These are phyloP conservation scores for Phycomyces blakesleeanus DNA, from an alignment of 192 early-diverging fungal species.

Conservation along the genomic window DNA sequence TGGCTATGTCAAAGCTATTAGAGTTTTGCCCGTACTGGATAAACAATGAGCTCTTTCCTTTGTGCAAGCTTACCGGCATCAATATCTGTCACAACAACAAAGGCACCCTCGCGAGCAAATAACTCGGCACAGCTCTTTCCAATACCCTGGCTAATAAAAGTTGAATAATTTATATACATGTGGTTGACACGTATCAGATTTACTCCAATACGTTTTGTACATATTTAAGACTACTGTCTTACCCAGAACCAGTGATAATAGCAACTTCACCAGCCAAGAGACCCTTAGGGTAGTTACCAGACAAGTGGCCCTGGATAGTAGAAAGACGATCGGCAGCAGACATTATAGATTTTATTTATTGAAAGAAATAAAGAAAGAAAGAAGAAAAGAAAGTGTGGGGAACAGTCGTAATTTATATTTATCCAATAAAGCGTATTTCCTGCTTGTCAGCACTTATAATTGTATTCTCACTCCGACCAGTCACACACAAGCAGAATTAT, in stretches of 20 bases:
- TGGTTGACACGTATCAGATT: not conserved
- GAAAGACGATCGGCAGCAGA: constrained; percentile 38
- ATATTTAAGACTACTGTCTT: constrained; percentile 16
- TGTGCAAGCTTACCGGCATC: constrained; percentile 48
- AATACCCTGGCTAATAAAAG: constrained; percentile 62
- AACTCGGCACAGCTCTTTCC: constrained; percentile 85
- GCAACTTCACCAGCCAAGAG: constrained; percentile 57
- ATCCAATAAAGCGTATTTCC: not conserved
- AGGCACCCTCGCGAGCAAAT: constrained; percentile 85
- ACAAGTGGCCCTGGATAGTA: constrained; percentile 38
- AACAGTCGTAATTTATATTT: not conserved
- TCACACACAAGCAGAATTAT: not conserved
- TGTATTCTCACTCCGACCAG: not conserved
- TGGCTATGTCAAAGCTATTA: too few relatives aligned
- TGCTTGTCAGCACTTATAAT: not conserved
- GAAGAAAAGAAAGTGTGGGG: not conserved
- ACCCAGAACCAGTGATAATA: constrained; percentile 65
- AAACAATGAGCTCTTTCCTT: too few relatives aligned
- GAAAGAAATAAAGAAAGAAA: constrained; percentile 13
- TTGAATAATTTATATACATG: not conserved
- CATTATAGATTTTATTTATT: constrained; percentile 14
- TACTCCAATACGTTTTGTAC: not conserved
- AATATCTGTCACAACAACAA: constrained; percentile 92
- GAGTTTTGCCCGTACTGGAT: too few relatives aligned
- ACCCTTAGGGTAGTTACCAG: constrained; percentile 46